These are phyloP conservation scores for Phaeosphaeria sp. DNA, from an alignment of 2,329 filamentous ascomycete genomes.

Conservation along the genomic window DNA sequence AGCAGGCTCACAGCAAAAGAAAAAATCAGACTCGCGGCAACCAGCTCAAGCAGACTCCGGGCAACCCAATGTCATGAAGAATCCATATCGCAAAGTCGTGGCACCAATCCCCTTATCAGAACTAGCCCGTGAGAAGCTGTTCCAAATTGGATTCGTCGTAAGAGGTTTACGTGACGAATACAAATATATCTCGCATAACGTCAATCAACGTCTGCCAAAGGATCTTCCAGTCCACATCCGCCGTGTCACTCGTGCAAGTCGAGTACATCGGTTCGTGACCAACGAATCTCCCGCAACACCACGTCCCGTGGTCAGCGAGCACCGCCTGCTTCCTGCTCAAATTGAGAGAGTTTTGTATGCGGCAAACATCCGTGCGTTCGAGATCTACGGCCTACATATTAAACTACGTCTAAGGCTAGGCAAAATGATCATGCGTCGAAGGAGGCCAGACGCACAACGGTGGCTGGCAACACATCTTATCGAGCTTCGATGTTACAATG, in stretches of 20 bases:
- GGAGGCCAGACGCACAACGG: not conserved
- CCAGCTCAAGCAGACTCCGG: too few relatives aligned
- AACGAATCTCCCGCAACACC: not conserved
- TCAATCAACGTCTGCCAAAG: not conserved
- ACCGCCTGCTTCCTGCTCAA: not conserved
- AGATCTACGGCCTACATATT: not conserved
- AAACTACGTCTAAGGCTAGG: not conserved
- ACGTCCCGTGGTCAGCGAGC: not conserved
- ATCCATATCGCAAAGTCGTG: not conserved
- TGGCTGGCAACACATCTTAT: not conserved
- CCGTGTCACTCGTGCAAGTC: not conserved
- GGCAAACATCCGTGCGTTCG: not conserved
- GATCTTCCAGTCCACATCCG: not conserved
- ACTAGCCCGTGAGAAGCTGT: not conserved
- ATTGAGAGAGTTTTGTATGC: not conserved
- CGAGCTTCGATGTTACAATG: not conserved
- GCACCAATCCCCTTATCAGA: too few relatives aligned
- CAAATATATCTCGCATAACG: not conserved
- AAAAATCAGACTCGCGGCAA: not conserved
- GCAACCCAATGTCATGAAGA: not conserved
- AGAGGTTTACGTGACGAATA: not conserved
- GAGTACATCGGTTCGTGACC: not conserved
- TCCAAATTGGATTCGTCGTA: not conserved
- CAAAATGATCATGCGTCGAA: not conserved
- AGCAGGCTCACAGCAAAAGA: too few relatives aligned